Evolutionary conservation across 129 eudicot species (phyloP).

Genomic region (Centaurea solstitialis): DNA sequence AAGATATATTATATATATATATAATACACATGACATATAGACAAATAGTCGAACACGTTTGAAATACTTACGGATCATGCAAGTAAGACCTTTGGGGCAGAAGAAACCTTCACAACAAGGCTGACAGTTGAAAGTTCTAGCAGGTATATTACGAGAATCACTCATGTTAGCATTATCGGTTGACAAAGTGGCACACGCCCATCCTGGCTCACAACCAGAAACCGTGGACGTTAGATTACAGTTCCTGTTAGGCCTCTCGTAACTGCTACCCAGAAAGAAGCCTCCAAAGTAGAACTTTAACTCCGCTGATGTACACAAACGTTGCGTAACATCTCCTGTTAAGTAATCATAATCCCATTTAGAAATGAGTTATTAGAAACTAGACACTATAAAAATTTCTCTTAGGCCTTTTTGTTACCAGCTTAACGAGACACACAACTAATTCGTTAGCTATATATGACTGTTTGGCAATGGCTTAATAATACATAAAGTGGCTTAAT

Average conservation of each 20-base stretch:
- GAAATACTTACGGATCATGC: slow-evolving; percentile 91
- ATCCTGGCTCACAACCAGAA: slow-evolving; percentile 97
- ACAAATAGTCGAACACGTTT: background rate
- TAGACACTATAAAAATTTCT: no score
- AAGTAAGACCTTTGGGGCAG: slow-evolving; percentile 84
- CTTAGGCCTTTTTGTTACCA: no score
- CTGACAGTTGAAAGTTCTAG: slow-evolving; percentile 64
- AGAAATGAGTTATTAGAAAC: background rate
- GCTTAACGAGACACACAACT: no score
- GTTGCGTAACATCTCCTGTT: slow-evolving; percentile 57
- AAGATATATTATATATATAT: background rate
- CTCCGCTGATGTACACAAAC: slow-evolving; percentile 87
- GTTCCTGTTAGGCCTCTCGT: slow-evolving; percentile 64
- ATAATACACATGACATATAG: background rate
- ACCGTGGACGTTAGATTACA: slow-evolving; percentile 76
- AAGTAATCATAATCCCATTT: background rate
- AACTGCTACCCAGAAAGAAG: slow-evolving; percentile 32
- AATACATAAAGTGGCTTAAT: no score
- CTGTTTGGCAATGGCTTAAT: no score
- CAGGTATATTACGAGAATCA: slow-evolving; percentile 57
- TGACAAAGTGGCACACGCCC: slow-evolving; percentile 69
- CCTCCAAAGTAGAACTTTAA: slow-evolving; percentile 56
- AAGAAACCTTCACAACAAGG: slow-evolving; percentile 95
- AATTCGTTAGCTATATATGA: no score
- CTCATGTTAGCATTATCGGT: slow-evolving; percentile 39